Conservation (phyloP, 805 yeast genomes). For the Barnettozyma wickerhamii region DNA sequence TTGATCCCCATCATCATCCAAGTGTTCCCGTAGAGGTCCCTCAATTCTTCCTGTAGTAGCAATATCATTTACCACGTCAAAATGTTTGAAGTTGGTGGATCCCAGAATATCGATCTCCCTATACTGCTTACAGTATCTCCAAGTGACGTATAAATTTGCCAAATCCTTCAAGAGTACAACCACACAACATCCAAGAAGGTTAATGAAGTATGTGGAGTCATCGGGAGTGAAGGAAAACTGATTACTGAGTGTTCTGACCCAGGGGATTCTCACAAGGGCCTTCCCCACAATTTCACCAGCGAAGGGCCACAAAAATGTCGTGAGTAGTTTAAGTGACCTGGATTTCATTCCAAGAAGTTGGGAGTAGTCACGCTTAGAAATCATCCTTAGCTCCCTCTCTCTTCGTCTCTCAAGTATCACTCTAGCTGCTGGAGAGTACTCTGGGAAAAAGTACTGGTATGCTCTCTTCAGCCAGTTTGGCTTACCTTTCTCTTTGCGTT, state of each 20-base stretch:
- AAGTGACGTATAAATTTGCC: slow-evolving; percentile 28
- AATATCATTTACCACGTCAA: slow-evolving; percentile 5
- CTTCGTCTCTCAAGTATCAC: slow-evolving; percentile 11
- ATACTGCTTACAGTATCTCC: slow-evolving; percentile 28
- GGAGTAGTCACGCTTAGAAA: slow-evolving; percentile 28
- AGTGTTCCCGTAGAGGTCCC: no score
- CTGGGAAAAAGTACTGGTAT: slow-evolving; percentile 5
- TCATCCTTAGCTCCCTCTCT: slow-evolving; percentile 25
- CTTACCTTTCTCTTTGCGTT: neutral
- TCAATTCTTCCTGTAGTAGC: no score
- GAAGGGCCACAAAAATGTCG: slow-evolving; percentile 25
- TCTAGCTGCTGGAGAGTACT: slow-evolving; percentile 3
- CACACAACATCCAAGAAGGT: slow-evolving; percentile 31
- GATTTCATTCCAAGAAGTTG: slow-evolving; percentile 20
- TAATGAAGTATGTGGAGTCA: slow-evolving; percentile 30
- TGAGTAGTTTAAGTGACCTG: slow-evolving; percentile 14
- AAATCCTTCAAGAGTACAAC: slow-evolving; percentile 30
- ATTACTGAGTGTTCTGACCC: slow-evolving; percentile 20
- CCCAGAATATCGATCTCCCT: slow-evolving; percentile 21
- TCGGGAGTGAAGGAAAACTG: slow-evolving; percentile 31
- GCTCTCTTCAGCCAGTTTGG: slow-evolving; percentile 5
- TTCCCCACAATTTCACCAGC: slow-evolving; percentile 26
- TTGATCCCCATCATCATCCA: no score
- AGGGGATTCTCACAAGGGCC: slow-evolving; percentile 21
- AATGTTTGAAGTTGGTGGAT: slow-evolving; percentile 8